phyloP scores from a whole-genome alignment of 768 basidiomycete genomes.

The Termitomyces sp. region DNA sequence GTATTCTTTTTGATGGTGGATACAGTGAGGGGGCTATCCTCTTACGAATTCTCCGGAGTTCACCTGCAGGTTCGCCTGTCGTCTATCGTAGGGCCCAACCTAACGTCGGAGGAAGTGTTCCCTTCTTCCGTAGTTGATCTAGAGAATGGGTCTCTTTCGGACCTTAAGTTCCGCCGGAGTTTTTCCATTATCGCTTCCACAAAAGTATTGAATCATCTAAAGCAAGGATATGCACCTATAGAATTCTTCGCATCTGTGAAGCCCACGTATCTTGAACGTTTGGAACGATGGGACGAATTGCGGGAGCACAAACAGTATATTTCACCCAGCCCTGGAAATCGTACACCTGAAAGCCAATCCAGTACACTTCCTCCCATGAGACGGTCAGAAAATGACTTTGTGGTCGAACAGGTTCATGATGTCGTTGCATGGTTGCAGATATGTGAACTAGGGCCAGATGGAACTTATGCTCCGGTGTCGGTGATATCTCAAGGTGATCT shows the following conservation, averaged over 20 bases:
- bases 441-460: constrained; percentile 80
- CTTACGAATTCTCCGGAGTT: constrained; percentile 81
- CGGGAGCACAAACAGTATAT: constrained; percentile 63
- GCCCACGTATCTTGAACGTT: constrained; percentile 78
- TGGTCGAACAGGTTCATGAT: constrained; percentile 83
- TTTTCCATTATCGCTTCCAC: constrained; percentile 75
- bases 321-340: constrained; percentile 28
- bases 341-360: constrained; percentile 32
- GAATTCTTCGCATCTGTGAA: constrained; percentile 86
- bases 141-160: constrained; percentile 62
- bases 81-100: constrained; percentile 70
- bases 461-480: constrained; percentile 78
- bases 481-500: constrained; percentile 70
- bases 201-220: constrained; percentile 67
- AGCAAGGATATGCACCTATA: constrained; percentile 75
- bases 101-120: constrained; percentile 76
- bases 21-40: constrained; percentile 80
- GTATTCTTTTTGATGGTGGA: constrained; percentile 84
- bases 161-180: constrained; percentile 77
- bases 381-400: constrained; percentile 88
- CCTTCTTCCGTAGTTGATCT: constrained; percentile 72
- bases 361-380: constrained; percentile 68
- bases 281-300: constrained; percentile 93
- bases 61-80: constrained; percentile 89
- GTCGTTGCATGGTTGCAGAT: constrained; percentile 86